Conservation (phyloP, 805 yeast species). For the Yamadazyma philogaea region DNA sequence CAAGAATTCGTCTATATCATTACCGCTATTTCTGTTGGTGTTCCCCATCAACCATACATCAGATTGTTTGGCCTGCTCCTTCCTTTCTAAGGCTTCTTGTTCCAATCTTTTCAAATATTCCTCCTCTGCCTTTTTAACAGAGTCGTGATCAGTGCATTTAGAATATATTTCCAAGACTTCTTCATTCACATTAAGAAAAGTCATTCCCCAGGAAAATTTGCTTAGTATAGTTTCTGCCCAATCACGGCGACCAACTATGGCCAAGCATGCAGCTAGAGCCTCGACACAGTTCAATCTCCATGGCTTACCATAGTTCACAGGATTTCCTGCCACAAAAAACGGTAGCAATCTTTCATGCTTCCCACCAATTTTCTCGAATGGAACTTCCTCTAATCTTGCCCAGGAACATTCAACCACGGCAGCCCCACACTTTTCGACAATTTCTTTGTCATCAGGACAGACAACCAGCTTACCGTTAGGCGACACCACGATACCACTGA, state of each 20-base stretch:
- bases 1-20: conserved; percentile 11
- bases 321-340: conserved; percentile 92
- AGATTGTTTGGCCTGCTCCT: conserved; percentile 46
- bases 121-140: conserved; percentile 69
- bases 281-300: conserved; percentile 96
- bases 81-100: conserved; percentile 60
- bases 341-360: conserved; percentile 83
- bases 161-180: conserved; percentile 75
- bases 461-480: conserved; percentile 91
- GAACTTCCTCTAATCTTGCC: conserved; percentile 98
- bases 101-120: conserved; percentile 70
- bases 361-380: conserved; percentile 90
- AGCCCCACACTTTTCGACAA: conserved; percentile 81
- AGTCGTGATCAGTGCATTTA: conserved; percentile 74
- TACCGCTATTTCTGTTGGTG: conserved; percentile 49
- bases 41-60: conserved; percentile 82
- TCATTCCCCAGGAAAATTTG: conserved; percentile 92
- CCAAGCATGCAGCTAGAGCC: conserved; percentile 95
- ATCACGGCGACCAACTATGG: conserved; percentile 85
- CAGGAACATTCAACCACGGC: conserved; percentile 98
- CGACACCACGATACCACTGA: conserved; percentile 84
- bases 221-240: conserved; percentile 79
- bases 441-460: conserved; percentile 77
- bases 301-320: conserved; percentile 94
- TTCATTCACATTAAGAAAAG: conserved; percentile 76